Base-by-base conservation (phyloP, 345 rosid genomes). In the Salix dunnii region DNA sequence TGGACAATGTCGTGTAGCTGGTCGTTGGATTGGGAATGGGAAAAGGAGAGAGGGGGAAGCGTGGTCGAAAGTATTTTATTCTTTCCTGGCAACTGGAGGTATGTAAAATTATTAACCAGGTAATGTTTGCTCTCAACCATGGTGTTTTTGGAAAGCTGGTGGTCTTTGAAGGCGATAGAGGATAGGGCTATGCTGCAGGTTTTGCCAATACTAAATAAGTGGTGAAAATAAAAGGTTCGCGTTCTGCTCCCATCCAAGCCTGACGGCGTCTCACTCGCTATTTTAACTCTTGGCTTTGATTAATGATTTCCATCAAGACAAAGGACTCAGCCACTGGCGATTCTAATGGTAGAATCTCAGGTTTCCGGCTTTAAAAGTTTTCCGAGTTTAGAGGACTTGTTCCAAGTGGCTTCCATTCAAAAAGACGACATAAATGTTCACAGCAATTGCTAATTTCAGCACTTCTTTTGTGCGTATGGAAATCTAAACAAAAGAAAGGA, bases 321-420 rank as follows among this genome's bases (percentile, higher is more conserved):
- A 27, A 3, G 42, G n/a, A 66, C 70, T 1, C 25, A 0, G n/a
- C 71, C 6, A 43, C 70, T 0, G 38, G 8, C 9, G 20, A 33
- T 33, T 30, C 11, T 31, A 9, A 66, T 67, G 27, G 25, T 38
- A 38, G 66, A 40, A 73, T 73, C 33, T 6, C 11, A n/a, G 7
- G 14, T 53, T 27, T 71, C 43, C 35, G 33, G 4, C 55, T 73
- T 51, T 4, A 25, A 2, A 11, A 73, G 23, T 4, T 48, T 12
- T 61, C 2, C 48, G 16, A 20, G n/a, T n/a, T 10, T 42, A 49
- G 74, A 33, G 49, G n/a, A 7, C 6, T 23, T 17, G 42, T 61
- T 73, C 68, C 53, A 35, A n/a, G 42, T 71, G 23, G 75, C 38
- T 27, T 76, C 69, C 77, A 40, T 28, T 36, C 69, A 49, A 63